Conservation (phyloP, 352 stramenopile genomes). For the Phytophthora sojae region DNA sequence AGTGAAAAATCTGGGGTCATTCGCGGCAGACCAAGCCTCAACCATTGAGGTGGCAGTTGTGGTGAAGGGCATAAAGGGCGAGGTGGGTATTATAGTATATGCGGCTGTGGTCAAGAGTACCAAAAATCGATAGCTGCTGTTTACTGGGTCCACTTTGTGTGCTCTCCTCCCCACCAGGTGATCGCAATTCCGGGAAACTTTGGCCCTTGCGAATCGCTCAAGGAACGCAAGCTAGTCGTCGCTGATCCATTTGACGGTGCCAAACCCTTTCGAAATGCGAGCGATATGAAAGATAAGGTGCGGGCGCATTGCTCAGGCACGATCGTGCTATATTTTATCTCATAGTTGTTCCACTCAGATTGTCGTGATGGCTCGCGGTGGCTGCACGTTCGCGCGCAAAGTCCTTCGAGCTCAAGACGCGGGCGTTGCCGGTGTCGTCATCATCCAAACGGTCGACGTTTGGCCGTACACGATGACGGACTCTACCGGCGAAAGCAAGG, state of each 20-base stretch:
- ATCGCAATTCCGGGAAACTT: conserved; percentile 80
- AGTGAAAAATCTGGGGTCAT: conserved; percentile 71
- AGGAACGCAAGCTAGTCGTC: conserved; percentile 46
- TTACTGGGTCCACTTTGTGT: neutral
- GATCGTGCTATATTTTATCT: neutral
- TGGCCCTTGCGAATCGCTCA: conserved; percentile 71
- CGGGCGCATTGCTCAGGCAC: neutral
- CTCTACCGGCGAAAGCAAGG: conserved; percentile 67
- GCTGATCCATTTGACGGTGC: conserved; percentile 72
- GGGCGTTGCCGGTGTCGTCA: conserved; percentile 64
- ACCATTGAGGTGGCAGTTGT: conserved; percentile 75
- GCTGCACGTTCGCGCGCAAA: conserved; percentile 80
- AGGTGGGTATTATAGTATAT: conserved; percentile 40
- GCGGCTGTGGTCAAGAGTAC: neutral
- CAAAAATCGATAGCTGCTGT: neutral
- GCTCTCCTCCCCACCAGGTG: conserved; percentile 43
- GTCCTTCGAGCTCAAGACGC: conserved; percentile 67
- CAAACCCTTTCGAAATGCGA: conserved; percentile 48
- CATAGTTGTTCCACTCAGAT: conserved; percentile 39
- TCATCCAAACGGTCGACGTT: conserved; percentile 76
- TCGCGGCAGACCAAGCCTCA: conserved; percentile 71
- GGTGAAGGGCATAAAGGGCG: conserved; percentile 77
- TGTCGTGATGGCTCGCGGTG: conserved; percentile 75
- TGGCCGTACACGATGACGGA: conserved; percentile 90
- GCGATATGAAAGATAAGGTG: conserved; percentile 57